phyloP scores from a whole-genome alignment of 495 filamentous ascomycete species.

The Podospora appendiculata region DNA sequence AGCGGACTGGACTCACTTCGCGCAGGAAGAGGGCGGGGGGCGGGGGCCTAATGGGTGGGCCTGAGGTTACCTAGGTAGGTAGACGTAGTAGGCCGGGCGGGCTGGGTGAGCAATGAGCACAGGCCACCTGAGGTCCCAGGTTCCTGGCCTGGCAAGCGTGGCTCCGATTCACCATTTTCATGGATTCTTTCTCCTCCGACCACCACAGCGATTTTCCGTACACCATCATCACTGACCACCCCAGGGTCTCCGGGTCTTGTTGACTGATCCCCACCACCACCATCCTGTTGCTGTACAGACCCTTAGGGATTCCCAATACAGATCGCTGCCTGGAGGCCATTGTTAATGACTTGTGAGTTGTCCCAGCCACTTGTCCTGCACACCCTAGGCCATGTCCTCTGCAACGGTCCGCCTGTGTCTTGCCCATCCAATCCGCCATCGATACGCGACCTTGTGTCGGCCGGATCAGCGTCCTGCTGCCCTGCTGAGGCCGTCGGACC shows the following conservation, averaged over 20 bases:
- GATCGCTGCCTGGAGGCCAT: constrained; percentile 24
- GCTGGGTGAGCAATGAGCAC: constrained; percentile 10
- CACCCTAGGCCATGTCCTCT: constrained; percentile 2
- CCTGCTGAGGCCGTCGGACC: constrained; percentile 22
- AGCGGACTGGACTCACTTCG: too few species aligned
- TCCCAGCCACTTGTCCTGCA: constrained; percentile 7
- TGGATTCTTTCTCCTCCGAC: constrained; percentile 24
- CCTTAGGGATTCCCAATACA: constrained; percentile 2
- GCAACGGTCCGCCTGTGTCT: constrained; percentile 20
- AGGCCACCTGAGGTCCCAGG: constrained; percentile 10
- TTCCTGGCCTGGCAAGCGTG: constrained; percentile 6
- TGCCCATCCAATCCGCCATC: constrained; percentile 35
- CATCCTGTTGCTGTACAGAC: constrained; percentile 4
- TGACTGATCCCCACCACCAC: constrained; percentile 16
- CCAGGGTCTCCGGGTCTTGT: constrained; percentile 19
- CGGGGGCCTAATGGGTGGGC: too few species aligned
- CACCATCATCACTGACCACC: constrained; percentile 26
- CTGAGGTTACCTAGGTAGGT: too few species aligned
- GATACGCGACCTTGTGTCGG: constrained; percentile 32
- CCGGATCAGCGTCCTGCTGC: constrained; percentile 19
- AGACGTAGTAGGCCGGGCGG: too few species aligned
- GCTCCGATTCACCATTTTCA: constrained; percentile 26
- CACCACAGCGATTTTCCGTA: constrained; percentile 27
- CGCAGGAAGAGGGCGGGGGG: too few species aligned
- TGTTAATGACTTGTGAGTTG: constrained; percentile 34